These are phyloP conservation scores for Nakaseomyces kungkrabaensis DNA, from an alignment of 1,139 yeast genomes.

Conservation along the genomic window DNA sequence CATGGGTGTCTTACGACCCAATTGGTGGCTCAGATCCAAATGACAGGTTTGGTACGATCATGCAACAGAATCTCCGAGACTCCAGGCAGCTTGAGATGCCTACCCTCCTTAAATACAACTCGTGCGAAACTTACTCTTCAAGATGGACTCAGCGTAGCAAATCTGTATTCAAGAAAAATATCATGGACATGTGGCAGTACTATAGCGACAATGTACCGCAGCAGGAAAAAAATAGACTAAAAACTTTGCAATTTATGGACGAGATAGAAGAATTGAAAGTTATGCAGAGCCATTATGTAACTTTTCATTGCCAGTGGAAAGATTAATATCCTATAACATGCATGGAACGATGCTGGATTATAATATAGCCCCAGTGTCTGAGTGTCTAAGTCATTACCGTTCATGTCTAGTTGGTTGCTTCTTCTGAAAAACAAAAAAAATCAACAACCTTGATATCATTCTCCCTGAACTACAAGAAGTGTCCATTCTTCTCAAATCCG, in stretches of 20 bases:
- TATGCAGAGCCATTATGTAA: slow-evolving; percentile 68
- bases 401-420: background rate
- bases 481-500: too few species aligned
- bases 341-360: slow-evolving; percentile 58
- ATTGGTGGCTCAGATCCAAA: slow-evolving; percentile 45
- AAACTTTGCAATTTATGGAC: slow-evolving; percentile 66
- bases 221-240: slow-evolving; percentile 44
- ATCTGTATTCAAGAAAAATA: slow-evolving; percentile 25
- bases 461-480: too few species aligned
- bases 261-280: slow-evolving; percentile 79
- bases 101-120: slow-evolving; percentile 42
- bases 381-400: background rate
- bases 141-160: slow-evolving; percentile 27
- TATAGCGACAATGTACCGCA: slow-evolving; percentile 47
- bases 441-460: too few species aligned
- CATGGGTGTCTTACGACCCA: slow-evolving; percentile 71
- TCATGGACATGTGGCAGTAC: slow-evolving; percentile 51
- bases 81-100: slow-evolving; percentile 69
- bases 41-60: slow-evolving; percentile 72
- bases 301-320: slow-evolving; percentile 29
- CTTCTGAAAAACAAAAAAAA: too few species aligned
- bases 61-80: slow-evolving; percentile 59
- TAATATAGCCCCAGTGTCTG: slow-evolving; percentile 50
- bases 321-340: slow-evolving; percentile 36
- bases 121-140: slow-evolving; percentile 37